Evolutionary conservation across 2,329 filamentous ascomycete genomes (phyloP).

Genomic region (Ophiosphaerella korrae): DNA sequence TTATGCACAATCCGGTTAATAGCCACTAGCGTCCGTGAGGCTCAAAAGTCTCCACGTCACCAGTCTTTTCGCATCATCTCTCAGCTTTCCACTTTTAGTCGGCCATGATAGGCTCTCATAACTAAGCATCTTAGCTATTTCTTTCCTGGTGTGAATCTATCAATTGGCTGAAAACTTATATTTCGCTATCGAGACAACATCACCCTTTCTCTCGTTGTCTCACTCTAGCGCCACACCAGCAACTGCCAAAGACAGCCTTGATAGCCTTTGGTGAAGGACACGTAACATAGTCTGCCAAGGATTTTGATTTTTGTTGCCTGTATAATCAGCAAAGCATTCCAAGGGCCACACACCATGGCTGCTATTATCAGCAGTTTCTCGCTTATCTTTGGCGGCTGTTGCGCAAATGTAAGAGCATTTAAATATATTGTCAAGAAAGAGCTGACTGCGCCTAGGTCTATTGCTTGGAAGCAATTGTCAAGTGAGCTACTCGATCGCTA

Average conservation of each 20-base stretch:
- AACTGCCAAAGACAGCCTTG: background rate
- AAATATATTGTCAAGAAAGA: background rate
- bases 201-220: background rate
- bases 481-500: slow-evolving; percentile 62
- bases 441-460: slow-evolving; percentile 70
- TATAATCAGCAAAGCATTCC: background rate
- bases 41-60: slow-evolving; percentile 40
- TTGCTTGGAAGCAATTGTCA: slow-evolving; percentile 91
- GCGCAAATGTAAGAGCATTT: slow-evolving; percentile 74
- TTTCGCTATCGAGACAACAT: background rate
- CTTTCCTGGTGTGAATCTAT: background rate
- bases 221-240: background rate
- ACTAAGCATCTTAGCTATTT: background rate
- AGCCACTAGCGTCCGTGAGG: slow-evolving; percentile 36
- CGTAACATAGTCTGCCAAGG: too few relatives aligned
- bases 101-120: slow-evolving; percentile 15
- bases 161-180: background rate
- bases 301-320: background rate
- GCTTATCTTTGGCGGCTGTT: slow-evolving; percentile 94
- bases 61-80: slow-evolving; percentile 12
- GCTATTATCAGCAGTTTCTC: slow-evolving; percentile 65
- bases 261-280: too few relatives aligned
- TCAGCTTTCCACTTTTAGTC: slow-evolving; percentile 3
- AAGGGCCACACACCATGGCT: slow-evolving; percentile 30
- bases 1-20: slow-evolving; percentile 19